A percentile compares a stretch with the other conserved stretches of the same genome.
These are phyloP conservation scores for Psilocybe subaeruginosa DNA, from an alignment of 768 basidiomycete genomes.

Conservation along the genomic window DNA sequence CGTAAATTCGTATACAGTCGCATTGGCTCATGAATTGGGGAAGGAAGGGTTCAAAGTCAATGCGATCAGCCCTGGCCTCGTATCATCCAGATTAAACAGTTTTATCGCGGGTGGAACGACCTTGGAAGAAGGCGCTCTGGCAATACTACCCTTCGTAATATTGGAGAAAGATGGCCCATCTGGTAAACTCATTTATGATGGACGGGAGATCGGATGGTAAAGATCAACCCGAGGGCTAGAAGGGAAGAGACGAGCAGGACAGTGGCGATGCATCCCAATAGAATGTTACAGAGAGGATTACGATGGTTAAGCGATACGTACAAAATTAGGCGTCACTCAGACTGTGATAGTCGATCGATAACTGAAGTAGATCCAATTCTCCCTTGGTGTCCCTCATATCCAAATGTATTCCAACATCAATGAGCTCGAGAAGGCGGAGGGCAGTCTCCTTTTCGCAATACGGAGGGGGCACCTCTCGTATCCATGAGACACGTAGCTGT, in stretches of 20 bases:
- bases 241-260: too few relatives aligned
- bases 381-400: neutral
- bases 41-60: conserved; percentile 59
- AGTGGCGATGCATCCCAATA: too few relatives aligned
- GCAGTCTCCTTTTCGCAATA: too few relatives aligned
- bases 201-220: conserved; percentile 37
- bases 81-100: conserved; percentile 43
- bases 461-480: neutral
- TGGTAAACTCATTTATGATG: conserved; percentile 36
- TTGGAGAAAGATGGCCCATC: conserved; percentile 44
- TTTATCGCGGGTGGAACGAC: conserved; percentile 41
- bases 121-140: conserved; percentile 34
- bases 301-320: neutral
- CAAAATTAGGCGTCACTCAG: neutral
- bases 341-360: neutral
- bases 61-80: conserved; percentile 63
- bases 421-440: too few relatives aligned
- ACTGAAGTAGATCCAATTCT: neutral
- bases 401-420: neutral
- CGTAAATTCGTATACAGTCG: conserved; percentile 60
- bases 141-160: conserved; percentile 39
- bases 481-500: neutral
- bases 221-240: neutral
- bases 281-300: too few relatives aligned
- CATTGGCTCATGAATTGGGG: conserved; percentile 64